These are phyloP conservation scores for Akebia trifoliata DNA, from an alignment of 164 flowering plant species.

Conservation along the genomic window DNA sequence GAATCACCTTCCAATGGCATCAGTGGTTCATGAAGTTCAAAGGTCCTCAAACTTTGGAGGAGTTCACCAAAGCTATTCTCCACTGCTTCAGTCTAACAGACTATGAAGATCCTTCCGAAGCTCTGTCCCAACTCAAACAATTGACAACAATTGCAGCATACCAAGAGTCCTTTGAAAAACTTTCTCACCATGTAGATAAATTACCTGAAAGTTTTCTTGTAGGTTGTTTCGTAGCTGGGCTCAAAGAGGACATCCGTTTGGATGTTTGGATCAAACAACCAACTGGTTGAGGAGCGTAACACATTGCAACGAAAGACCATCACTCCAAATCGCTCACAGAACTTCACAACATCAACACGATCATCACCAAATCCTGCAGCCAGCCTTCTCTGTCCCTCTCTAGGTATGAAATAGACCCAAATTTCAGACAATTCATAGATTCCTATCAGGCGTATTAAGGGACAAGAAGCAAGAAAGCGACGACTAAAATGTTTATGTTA, in stretches of 20 bases:
- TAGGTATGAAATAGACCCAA: too few species aligned
- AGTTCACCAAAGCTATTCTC: not conserved
- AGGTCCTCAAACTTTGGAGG: constrained; percentile 1
- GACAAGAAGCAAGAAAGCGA: not conserved
- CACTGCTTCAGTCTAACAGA: not conserved
- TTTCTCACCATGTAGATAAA: not conserved
- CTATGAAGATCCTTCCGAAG: constrained; percentile 7
- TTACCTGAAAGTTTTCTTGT: not conserved
- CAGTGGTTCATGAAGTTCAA: not conserved
- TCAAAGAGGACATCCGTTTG: not conserved
- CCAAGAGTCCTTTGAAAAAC: not conserved
- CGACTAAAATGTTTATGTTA: not conserved
- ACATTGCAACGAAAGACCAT: too few species aligned
- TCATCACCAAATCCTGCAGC: too few species aligned
- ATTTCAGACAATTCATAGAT: too few species aligned
- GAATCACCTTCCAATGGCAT: not conserved
- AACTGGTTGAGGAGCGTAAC: not conserved
- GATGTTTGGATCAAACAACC: constrained; percentile 2
- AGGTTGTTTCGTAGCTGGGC: not conserved
- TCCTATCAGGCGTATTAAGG: too few species aligned
- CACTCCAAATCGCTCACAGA: too few species aligned
- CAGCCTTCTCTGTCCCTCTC: too few species aligned
- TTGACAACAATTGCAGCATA: not conserved
- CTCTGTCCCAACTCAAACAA: constrained; percentile 1
- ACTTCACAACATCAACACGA: too few species aligned